These are phyloP conservation scores for Eugenia klotzschiana DNA, from an alignment of 441 rosid species.

Conservation along the genomic window DNA sequence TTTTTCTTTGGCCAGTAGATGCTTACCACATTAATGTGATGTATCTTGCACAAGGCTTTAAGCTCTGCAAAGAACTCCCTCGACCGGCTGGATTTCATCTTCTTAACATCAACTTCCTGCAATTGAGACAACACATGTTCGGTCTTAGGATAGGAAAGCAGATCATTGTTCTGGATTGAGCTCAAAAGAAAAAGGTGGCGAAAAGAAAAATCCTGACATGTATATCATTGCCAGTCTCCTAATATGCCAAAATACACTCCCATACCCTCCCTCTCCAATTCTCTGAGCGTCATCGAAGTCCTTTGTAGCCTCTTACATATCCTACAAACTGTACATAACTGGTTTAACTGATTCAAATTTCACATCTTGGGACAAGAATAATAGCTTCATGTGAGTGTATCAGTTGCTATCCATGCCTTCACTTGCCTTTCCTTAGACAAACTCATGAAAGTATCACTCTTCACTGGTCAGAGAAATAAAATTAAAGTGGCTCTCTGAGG, in stretches of 20 bases:
- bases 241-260: constrained; percentile 17
- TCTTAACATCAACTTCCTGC: constrained; percentile 28
- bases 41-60: constrained; percentile 21
- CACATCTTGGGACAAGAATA: constrained; percentile 2
- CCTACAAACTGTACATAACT: constrained; percentile 7
- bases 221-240: constrained; percentile 6
- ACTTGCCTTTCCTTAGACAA: not conserved
- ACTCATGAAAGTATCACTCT: not conserved
- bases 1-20: not conserved
- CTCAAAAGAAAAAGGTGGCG: not conserved
- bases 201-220: not conserved
- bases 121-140: not conserved
- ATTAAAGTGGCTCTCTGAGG: not conserved
- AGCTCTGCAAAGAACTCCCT: constrained; percentile 25
- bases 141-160: not conserved
- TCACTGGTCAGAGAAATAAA: not conserved
- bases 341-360: constrained; percentile 16
- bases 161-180: not conserved
- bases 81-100: constrained; percentile 17
- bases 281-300: constrained; percentile 11
- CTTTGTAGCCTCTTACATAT: constrained; percentile 14
- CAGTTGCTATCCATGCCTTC: not conserved
- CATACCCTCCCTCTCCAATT: constrained; percentile 27
- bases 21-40: constrained; percentile 26
- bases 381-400: not conserved